phyloP scores from a whole-genome alignment of 495 filamentous ascomycete species.

The Lasiosphaeria ovina region DNA sequence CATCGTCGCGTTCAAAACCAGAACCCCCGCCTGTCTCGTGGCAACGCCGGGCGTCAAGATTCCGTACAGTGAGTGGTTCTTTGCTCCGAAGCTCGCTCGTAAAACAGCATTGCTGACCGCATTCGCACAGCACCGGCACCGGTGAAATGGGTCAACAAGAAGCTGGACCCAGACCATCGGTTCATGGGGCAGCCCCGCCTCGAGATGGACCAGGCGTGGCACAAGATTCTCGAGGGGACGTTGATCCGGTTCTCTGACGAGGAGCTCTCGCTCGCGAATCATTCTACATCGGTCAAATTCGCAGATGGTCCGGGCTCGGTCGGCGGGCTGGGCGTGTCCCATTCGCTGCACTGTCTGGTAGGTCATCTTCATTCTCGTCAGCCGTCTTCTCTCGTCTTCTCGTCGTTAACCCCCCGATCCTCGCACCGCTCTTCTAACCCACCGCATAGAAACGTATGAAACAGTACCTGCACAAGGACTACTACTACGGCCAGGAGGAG shows the following conservation, averaged over 20 bases:
- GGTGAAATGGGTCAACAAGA: constrained; percentile 18
- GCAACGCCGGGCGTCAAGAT: neutral
- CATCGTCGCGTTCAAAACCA: neutral
- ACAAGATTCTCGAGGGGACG: constrained; percentile 18
- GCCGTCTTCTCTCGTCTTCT: neutral
- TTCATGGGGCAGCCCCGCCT: constrained; percentile 23
- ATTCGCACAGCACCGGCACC: constrained; percentile 14
- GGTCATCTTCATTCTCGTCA: neutral
- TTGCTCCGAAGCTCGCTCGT: neutral
- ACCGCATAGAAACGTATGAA: constrained; percentile 22
- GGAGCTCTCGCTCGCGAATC: constrained; percentile 16
- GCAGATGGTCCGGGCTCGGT: constrained; percentile 22
- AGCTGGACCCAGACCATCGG: constrained; percentile 11
- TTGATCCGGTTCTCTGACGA: constrained; percentile 14
- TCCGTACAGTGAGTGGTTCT: neutral
- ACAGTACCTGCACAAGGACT: constrained; percentile 24
- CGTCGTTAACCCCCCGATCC: neutral
- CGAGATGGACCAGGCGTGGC: constrained; percentile 26
- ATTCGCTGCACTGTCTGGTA: constrained; percentile 25
- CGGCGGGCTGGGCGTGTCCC: constrained; percentile 20
- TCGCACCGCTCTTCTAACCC: neutral
- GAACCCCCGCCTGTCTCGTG: neutral
- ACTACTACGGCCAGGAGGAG: constrained; percentile 19
- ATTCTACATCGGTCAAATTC: constrained; percentile 13
- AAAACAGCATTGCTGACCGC: neutral